Conservation (phyloP, 768 basidiomycete species). For the Sporobolomyces phaffii region DNA sequence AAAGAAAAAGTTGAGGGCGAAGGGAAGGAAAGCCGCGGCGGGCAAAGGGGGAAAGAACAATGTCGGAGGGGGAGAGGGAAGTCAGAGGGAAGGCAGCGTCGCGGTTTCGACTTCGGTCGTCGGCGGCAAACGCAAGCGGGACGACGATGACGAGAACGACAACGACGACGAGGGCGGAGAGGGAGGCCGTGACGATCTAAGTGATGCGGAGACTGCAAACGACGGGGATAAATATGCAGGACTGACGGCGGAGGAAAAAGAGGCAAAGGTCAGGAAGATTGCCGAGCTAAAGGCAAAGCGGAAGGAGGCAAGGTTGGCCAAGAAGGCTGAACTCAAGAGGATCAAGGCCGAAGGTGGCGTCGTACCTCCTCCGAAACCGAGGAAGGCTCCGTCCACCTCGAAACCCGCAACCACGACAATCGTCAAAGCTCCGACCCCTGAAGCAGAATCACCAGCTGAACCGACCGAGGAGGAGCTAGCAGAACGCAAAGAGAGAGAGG, state of each 20-base stretch:
- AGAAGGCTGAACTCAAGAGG: slow-evolving; percentile 34
- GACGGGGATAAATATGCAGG: slow-evolving; percentile 28
- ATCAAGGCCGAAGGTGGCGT: slow-evolving; percentile 35
- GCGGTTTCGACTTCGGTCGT: slow-evolving; percentile 9
- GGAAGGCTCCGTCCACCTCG: slow-evolving; percentile 30
- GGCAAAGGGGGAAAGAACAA: slow-evolving; percentile 41
- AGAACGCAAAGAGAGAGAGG: slow-evolving; percentile 35
- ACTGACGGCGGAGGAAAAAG: slow-evolving; percentile 31
- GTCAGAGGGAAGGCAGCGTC: background rate
- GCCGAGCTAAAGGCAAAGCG: slow-evolving; percentile 33
- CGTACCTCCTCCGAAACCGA: slow-evolving; percentile 33
- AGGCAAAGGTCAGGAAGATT: slow-evolving; percentile 21
- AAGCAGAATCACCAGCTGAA: slow-evolving; percentile 18
- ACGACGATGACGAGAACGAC: slow-evolving; percentile 42
- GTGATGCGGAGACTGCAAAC: slow-evolving; percentile 13
- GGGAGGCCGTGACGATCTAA: too few relatives aligned
- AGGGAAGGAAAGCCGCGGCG: slow-evolving; percentile 50
- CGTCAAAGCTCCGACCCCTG: slow-evolving; percentile 7
- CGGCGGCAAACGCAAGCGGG: slow-evolving; percentile 33
- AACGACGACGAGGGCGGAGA: slow-evolving; percentile 32
- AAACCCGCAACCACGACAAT: background rate
- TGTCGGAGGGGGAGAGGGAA: slow-evolving; percentile 37
- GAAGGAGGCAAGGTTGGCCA: slow-evolving; percentile 34
- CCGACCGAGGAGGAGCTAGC: slow-evolving; percentile 22
- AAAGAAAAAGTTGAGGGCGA: slow-evolving; percentile 64